These are phyloP conservation scores for Ammopiptanthus mongolicus DNA, from an alignment of 306 rosid species.

Conservation along the genomic window DNA sequence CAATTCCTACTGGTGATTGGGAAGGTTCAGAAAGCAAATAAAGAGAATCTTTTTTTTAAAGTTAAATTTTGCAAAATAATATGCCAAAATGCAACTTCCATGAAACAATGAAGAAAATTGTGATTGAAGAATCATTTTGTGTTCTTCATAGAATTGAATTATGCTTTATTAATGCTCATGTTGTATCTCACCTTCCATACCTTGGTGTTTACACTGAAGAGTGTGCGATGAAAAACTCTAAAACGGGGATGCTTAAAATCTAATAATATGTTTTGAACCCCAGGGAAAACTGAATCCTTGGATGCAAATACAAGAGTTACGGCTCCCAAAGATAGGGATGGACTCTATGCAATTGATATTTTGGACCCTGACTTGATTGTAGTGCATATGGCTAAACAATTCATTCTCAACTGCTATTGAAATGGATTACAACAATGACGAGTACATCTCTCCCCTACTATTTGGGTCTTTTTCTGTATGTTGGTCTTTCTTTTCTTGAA, in stretches of 20 bases:
- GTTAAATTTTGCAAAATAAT: neutral
- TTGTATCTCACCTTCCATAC: neutral
- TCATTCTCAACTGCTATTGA: constrained; percentile 19
- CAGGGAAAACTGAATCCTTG: constrained; percentile 70
- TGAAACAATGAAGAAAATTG: no score
- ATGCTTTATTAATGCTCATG: neutral
- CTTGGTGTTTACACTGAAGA: neutral
- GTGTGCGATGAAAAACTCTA: neutral
- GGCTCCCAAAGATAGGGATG: constrained; percentile 86
- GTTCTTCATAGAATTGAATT: neutral
- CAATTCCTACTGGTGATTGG: neutral
- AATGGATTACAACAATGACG: no score
- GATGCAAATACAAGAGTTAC: constrained; percentile 56
- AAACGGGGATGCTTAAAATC: neutral
- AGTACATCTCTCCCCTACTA: no score
- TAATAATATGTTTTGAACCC: constrained; percentile 16
- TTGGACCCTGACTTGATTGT: constrained; percentile 81
- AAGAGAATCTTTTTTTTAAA: neutral
- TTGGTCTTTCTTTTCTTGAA: no score
- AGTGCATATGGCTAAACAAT: neutral
- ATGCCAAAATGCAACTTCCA: neutral
- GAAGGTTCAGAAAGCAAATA: neutral
- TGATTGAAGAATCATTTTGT: no score
- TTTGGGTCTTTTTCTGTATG: no score
- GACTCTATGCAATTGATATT: constrained; percentile 74